Percentiles rank a stretch among this genome's conserved stretches.
These are phyloP conservation scores for Bipolaris victoriae DNA, from an alignment of 2,329 filamentous ascomycete genomes.

Conservation along the genomic window DNA sequence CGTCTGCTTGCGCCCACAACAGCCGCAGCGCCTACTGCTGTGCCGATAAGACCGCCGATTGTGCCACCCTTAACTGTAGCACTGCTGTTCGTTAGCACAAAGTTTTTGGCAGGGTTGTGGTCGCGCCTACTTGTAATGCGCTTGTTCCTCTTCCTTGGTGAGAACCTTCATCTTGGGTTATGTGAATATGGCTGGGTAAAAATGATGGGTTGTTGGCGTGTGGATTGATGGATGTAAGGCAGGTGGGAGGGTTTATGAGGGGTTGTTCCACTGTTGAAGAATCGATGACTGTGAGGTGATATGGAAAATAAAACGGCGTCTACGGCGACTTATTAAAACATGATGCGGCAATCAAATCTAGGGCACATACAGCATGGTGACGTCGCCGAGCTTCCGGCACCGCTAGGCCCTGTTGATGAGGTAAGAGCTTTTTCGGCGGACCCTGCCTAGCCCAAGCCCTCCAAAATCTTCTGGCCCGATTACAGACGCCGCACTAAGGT, in stretches of 20 bases:
- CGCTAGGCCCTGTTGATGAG: conserved; percentile 30
- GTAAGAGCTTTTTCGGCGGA: conserved; percentile 35
- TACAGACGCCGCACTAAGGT: conserved; percentile 15
- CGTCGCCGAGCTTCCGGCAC: conserved; percentile 45
- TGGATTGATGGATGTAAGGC: not conserved
- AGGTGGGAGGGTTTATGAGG: not conserved
- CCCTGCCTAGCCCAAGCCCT: conserved; percentile 23
- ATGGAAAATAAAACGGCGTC: conserved; percentile 16
- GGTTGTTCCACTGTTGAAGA: not conserved
- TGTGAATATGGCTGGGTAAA: conserved; percentile 6
- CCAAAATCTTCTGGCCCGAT: conserved; percentile 15
- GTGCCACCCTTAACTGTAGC: conserved; percentile 80
- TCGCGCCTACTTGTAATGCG: conserved; percentile 72
- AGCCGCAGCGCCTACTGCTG: conserved; percentile 69
- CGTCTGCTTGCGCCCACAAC: conserved; percentile 72
- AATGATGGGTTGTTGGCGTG: not conserved
- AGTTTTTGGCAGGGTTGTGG: not conserved
- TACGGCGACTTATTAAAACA: conserved; percentile 37
- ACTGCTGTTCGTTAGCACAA: conserved; percentile 45
- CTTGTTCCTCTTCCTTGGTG: conserved; percentile 88
- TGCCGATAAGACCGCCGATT: conserved; percentile 72
- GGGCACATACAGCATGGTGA: conserved; percentile 44
- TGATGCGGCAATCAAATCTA: conserved; percentile 31
- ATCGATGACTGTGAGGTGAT: not conserved
- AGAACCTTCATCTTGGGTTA: conserved; percentile 80